A percentile compares a stretch with the other conserved stretches of the same genome.
These are phyloP conservation scores for Neurospora sp. DNA, from an alignment of 495 filamentous ascomycete genomes.

Conservation along the genomic window DNA sequence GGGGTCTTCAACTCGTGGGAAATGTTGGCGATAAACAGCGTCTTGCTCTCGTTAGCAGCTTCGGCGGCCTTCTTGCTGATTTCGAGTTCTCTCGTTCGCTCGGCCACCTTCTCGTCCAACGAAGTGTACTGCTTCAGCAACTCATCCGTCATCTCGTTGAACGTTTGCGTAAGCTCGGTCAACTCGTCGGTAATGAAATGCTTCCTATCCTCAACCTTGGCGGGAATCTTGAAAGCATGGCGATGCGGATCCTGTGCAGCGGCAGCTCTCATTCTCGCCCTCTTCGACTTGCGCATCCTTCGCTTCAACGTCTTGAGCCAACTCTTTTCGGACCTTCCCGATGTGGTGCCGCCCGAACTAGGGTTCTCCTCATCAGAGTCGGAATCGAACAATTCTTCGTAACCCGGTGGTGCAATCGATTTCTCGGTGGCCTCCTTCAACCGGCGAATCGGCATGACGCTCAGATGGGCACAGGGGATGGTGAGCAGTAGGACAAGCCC, in stretches of 20 bases:
- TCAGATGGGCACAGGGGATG: conserved; percentile 67
- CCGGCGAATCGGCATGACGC: conserved; percentile 68
- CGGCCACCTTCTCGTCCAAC: conserved; percentile 72
- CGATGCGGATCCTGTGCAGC: conserved; percentile 37
- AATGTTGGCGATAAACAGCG: conserved; percentile 91
- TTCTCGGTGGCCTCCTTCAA: conserved; percentile 69
- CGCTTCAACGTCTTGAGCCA: conserved; percentile 25
- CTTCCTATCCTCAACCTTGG: conserved; percentile 64
- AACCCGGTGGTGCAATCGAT: conserved; percentile 56
- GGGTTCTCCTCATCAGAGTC: conserved; percentile 33
- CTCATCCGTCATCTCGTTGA: conserved; percentile 92
- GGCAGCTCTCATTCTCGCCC: conserved; percentile 18
- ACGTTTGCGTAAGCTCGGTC: conserved; percentile 75
- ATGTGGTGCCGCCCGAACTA: conserved; percentile 25
- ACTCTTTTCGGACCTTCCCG: conserved; percentile 30
- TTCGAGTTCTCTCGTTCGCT: conserved; percentile 76
- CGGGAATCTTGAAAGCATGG: conserved; percentile 69
- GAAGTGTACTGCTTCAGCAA: conserved; percentile 73
- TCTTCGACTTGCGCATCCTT: conserved; percentile 16
- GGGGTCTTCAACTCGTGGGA: conserved; percentile 92
- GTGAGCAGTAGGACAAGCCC: conserved; percentile 58
- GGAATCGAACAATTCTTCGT: conserved; percentile 36
- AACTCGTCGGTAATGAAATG: conserved; percentile 76
- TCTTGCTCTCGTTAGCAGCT: conserved; percentile 89
- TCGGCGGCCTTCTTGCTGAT: conserved; percentile 85